Base-by-base conservation (phyloP, 768 basidiomycete species). In the Boletus reticuloceps region DNA sequence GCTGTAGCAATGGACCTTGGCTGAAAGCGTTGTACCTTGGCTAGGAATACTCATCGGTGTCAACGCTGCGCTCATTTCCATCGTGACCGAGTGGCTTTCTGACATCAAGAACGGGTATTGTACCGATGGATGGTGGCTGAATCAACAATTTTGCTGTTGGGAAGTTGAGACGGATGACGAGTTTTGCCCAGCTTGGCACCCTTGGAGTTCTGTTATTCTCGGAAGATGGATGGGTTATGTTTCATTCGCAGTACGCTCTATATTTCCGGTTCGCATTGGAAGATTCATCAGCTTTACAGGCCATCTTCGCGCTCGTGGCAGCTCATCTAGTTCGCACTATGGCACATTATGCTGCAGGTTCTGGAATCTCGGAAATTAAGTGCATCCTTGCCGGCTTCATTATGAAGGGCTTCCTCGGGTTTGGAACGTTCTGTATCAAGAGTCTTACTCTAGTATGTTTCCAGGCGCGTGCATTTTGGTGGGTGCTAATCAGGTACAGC, bases 31-130 rank as follows among this genome's bases (percentile, higher is more conserved):
- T 37, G 19, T 14, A 11, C 13, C 22, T 14, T 36, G 36, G 44
- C 36, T 65, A 96, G 96, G 96, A 12, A 79, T 93, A 25, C 85
- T 82, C 61, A 98, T 99, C 58, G 97, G 97, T 32, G 69, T 94
- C 40, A 97, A 92, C 63, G 93, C 94, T n/a, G 96, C 93, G 10
- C 71, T 98, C 50, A 94, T 97, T 49, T 94, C 94, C 31, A 97
- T 99, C 62, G 76, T 94, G 56, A 97, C 93, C 46, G 92, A 91
- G 73, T 99, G 97, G 97, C 82, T 99, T 22, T 94, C 94, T 3
- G 96, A 98, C 71, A 85, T 98, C 60, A 98, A 98, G 75, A 89
- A 95, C 77, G 97, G 97, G 1, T 97, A 98, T 67, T 99, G 97
- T 73, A 79, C 84, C 5, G 92, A 94, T 61, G 95, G 92, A 1